Percentiles rank a stretch among this genome's conserved stretches.
Evolutionary conservation across 805 yeast species (phyloP).

Genomic region (Teunomyces tritomae): DNA sequence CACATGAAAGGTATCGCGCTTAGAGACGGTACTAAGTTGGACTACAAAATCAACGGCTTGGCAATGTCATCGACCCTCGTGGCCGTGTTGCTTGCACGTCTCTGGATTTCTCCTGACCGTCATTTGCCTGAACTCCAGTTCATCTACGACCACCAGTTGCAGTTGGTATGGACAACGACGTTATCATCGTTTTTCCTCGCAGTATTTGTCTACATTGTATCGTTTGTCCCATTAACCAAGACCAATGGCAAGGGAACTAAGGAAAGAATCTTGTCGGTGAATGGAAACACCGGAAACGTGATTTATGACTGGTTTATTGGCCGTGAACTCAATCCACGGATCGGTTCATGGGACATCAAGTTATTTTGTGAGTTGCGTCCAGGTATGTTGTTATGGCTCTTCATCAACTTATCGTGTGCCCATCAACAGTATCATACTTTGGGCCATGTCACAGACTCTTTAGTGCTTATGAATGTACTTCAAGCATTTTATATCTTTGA

Average conservation of each 20-base stretch:
- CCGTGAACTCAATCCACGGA: constrained; percentile 89
- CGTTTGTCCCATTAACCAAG: constrained; percentile 58
- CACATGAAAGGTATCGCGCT: constrained; percentile 61
- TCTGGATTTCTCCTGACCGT: constrained; percentile 44
- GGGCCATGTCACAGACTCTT: constrained; percentile 67
- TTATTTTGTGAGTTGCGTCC: constrained; percentile 92
- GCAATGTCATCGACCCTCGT: constrained; percentile 44
- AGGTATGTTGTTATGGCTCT: constrained; percentile 83
- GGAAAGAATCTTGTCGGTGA: constrained; percentile 74
- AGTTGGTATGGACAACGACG: constrained; percentile 60
- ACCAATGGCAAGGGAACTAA: constrained; percentile 53
- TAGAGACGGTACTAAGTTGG: constrained; percentile 70
- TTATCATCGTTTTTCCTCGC: constrained; percentile 65
- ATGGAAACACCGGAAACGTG: constrained; percentile 77
- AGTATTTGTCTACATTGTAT: constrained; percentile 58
- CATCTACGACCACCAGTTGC: constrained; percentile 64
- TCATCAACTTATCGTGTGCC: constrained; percentile 72
- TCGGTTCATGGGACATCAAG: constrained; percentile 84
- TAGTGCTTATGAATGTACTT: constrained; percentile 62
- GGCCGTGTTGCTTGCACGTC: constrained; percentile 49
- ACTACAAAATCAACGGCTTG: constrained; percentile 81
- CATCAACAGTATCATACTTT: constrained; percentile 71
- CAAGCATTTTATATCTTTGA: constrained; percentile 86
- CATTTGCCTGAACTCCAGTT: constrained; percentile 77
- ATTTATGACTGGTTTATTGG: constrained; percentile 97